phyloP scores from a whole-genome alignment of 2,329 filamentous ascomycete genomes.

The Pseudopyrenochaeta lycopersici region DNA sequence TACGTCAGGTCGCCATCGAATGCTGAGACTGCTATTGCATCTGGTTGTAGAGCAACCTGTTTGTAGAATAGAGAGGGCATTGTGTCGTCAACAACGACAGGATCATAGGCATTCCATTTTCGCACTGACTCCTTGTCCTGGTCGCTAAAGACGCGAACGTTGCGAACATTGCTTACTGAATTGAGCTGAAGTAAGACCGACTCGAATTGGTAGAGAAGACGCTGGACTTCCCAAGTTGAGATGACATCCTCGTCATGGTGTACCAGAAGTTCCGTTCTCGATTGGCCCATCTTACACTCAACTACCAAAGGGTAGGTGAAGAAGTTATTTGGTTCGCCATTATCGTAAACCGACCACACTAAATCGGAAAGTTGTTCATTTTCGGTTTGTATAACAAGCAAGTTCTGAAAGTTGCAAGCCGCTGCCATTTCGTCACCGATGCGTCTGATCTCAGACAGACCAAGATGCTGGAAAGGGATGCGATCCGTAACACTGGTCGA shows the following conservation, averaged over 20 bases:
- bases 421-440: constrained; percentile 62
- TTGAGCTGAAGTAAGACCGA: constrained; percentile 38
- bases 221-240: constrained; percentile 39
- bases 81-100: constrained; percentile 31
- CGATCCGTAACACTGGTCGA: constrained; percentile 31
- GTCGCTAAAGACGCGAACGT: constrained; percentile 37
- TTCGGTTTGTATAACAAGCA: constrained; percentile 62
- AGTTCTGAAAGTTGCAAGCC: constrained; percentile 65
- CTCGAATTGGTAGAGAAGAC: constrained; percentile 40
- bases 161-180: constrained; percentile 25
- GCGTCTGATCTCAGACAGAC: constrained; percentile 49
- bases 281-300: constrained; percentile 35
- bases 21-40: constrained; percentile 34
- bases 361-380: constrained; percentile 30
- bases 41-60: constrained; percentile 25
- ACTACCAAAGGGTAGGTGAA: constrained; percentile 46
- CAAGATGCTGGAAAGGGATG: constrained; percentile 50
- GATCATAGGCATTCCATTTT: constrained; percentile 33
- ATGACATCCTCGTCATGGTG: constrained; percentile 41
- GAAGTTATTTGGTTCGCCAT: constrained; percentile 39
- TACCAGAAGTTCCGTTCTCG: constrained; percentile 29
- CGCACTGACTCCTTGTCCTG: constrained; percentile 35
- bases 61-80: constrained; percentile 36
- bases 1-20: constrained; percentile 45
- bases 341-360: constrained; percentile 40